A percentile compares a stretch with the other conserved stretches of the same genome.
These are phyloP conservation scores for Moniliophthora roreri DNA, from an alignment of 1,284 basidiomycete species.

Conservation along the genomic window DNA sequence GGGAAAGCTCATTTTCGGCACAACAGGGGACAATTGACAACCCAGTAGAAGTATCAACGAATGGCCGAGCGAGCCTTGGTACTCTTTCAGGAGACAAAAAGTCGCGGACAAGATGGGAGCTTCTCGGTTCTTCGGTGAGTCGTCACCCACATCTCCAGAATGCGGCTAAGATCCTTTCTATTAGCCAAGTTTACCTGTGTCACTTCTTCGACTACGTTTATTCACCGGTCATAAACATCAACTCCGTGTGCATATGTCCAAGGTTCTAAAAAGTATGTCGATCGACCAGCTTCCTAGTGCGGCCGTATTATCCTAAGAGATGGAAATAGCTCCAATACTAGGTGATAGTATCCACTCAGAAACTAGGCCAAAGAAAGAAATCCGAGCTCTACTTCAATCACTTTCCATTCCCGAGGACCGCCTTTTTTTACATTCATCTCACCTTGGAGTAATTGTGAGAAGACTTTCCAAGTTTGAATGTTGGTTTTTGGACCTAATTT, in stretches of 20 bases:
- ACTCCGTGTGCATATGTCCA: conserved; percentile 63
- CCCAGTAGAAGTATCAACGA: conserved; percentile 35
- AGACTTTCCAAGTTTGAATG: too few species aligned
- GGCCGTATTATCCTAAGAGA: conserved; percentile 8
- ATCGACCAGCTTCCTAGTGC: not conserved
- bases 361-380: conserved; percentile 26
- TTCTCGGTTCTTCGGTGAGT: conserved; percentile 61
- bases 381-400: conserved; percentile 27
- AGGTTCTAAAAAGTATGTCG: conserved; percentile 44
- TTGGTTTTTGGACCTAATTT: conserved; percentile 4
- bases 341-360: conserved; percentile 54
- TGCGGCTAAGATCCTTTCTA: conserved; percentile 13
- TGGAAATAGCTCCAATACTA: conserved; percentile 58
- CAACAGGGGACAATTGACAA: conserved; percentile 45
- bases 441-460: conserved; percentile 54
- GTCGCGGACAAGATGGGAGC: conserved; percentile 58
- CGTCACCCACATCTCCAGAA: not conserved
- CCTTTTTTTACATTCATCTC: conserved; percentile 63
- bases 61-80: conserved; percentile 45
- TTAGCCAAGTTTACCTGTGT: conserved; percentile 50
- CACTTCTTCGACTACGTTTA: conserved; percentile 55
- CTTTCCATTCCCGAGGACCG: conserved; percentile 37
- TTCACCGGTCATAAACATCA: conserved; percentile 72
- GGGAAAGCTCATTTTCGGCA: conserved; percentile 41
- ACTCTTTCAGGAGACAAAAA: conserved; percentile 32